These are phyloP conservation scores for Coemansia sp. DNA, from an alignment of 192 early-diverging fungal species.

Conservation along the genomic window DNA sequence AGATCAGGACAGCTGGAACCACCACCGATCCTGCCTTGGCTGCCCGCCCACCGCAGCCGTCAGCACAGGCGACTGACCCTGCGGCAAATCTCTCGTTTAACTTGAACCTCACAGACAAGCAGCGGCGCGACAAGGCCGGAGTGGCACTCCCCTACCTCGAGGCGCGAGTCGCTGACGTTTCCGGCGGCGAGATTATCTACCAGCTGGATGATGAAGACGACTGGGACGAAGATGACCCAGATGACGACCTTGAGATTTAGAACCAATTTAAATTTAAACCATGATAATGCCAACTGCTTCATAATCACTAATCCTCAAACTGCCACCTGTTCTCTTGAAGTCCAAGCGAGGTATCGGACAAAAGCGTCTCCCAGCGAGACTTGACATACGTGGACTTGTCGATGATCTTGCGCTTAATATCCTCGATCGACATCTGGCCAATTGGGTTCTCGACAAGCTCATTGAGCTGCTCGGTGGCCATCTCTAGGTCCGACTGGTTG, in stretches of 20 bases:
- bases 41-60: not conserved
- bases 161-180: slow-evolving; percentile 22
- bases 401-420: slow-evolving; percentile 83
- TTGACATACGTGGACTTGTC: slow-evolving; percentile 96
- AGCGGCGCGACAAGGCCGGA: slow-evolving; percentile 70
- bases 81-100: slow-evolving; percentile 85
- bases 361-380: slow-evolving; percentile 80
- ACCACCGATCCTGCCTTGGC: not conserved
- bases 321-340: slow-evolving; percentile 82
- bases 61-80: slow-evolving; percentile 57
- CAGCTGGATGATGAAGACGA: slow-evolving; percentile 86
- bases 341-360: slow-evolving; percentile 90
- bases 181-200: slow-evolving; percentile 66
- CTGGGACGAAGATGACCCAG: slow-evolving; percentile 89
- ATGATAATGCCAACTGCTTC: not conserved
- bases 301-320: slow-evolving; percentile 47
- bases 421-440: slow-evolving; percentile 66
- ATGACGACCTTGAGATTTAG: slow-evolving; percentile 87
- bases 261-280: not conserved
- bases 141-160: slow-evolving; percentile 82
- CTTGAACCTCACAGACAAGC: slow-evolving; percentile 78
- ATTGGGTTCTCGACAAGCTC: slow-evolving; percentile 90
- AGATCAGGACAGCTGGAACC: not conserved
- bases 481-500: slow-evolving; percentile 98
- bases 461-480: slow-evolving; percentile 93